Evolutionary conservation across 352 stramenopile species (phyloP).

Genomic region (Phytophthora niederhauseri): DNA sequence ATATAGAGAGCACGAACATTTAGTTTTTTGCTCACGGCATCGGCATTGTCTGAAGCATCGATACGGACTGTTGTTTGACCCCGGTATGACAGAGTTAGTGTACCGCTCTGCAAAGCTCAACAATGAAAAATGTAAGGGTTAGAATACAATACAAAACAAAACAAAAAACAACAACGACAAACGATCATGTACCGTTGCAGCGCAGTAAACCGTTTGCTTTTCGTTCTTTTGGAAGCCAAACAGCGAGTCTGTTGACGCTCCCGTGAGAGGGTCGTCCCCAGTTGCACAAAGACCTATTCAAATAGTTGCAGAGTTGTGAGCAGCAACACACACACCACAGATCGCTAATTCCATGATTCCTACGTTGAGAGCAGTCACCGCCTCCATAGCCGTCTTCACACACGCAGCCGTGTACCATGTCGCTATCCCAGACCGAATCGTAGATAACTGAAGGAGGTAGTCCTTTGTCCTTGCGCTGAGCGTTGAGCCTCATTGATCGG

Average conservation of each 20-base stretch:
- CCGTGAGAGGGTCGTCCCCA: conserved; percentile 79
- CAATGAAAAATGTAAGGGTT: not conserved
- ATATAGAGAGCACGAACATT: conserved; percentile 45
- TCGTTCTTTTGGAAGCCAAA: conserved; percentile 87
- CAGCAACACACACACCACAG: not conserved
- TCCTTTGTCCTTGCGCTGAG: conserved; percentile 65
- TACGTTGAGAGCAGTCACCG: conserved; percentile 87
- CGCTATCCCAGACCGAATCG: conserved; percentile 78
- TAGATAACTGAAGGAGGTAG: conserved; percentile 54
- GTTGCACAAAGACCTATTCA: conserved; percentile 51
- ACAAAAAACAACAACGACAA: not conserved
- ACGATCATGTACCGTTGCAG: conserved; percentile 51
- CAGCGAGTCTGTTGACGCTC: conserved; percentile 55
- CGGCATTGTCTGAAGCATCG: conserved; percentile 60
- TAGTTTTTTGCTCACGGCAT: conserved; percentile 67
- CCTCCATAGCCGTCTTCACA: conserved; percentile 85
- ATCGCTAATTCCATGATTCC: conserved; percentile 7
- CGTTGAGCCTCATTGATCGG: conserved; percentile 70
- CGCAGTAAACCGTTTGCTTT: conserved; percentile 74
- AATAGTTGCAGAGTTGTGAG: not conserved
- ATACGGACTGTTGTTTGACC: conserved; percentile 75
- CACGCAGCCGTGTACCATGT: conserved; percentile 90
- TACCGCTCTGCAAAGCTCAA: conserved; percentile 49
- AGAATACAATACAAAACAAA: not conserved
- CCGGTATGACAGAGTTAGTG: conserved; percentile 69